Base-by-base conservation (phyloP, 1,284 basidiomycete species). In the Lentinula novae-zelandiae region DNA sequence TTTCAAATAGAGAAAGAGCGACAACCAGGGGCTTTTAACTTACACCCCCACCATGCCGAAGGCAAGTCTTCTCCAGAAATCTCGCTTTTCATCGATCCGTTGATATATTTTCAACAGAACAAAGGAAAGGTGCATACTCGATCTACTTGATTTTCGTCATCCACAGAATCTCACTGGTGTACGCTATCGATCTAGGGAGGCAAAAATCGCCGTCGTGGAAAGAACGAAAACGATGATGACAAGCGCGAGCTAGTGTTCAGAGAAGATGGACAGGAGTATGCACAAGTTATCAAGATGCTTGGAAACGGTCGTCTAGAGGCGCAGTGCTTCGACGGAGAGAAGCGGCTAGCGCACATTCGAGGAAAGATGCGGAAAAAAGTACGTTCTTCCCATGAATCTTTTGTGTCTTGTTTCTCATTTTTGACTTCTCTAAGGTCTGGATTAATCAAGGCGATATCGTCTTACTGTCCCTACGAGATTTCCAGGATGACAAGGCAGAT, bases 311-410 rank as follows among this genome's bases (percentile, higher is more conserved):
- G 96, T 53, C 78, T 99, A 64, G 96, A 98, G 78, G 96, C 96
- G 5, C 89, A 92, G 71, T 98, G 97, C 79, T 98, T 99, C 72
- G 97, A 99, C 75, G 96, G 97, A 57, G 95, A 97, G 82, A 98
- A 98, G 78, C 84, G 96, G 69, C 82, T 99, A 73, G 96, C 95
- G 31, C 97, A 99, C 75, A 99, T 99, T 72, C 87, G 97, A 75
- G 97, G 97, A 60, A 98, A 98, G 81, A 96, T 99, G 93, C 82
- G 97, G 72, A 99, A 99, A 80, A 99, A 99, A 89, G 96, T 92
- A 68, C 73, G 49, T n/a, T 56, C 12, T 50, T 22, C 4, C 20
- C 49, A n/a, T 34, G 4, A 20, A 9, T 15, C 36, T 20, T 5
- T 39, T 55, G 40, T 34, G 58, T 2, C n/a, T 17, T n/a, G 10